Evolutionary conservation across 2,329 filamentous ascomycete species (phyloP), one percentile per base, ranked within the genome.

Genomic region (Macrophomina pseudophaseolina): DNA sequence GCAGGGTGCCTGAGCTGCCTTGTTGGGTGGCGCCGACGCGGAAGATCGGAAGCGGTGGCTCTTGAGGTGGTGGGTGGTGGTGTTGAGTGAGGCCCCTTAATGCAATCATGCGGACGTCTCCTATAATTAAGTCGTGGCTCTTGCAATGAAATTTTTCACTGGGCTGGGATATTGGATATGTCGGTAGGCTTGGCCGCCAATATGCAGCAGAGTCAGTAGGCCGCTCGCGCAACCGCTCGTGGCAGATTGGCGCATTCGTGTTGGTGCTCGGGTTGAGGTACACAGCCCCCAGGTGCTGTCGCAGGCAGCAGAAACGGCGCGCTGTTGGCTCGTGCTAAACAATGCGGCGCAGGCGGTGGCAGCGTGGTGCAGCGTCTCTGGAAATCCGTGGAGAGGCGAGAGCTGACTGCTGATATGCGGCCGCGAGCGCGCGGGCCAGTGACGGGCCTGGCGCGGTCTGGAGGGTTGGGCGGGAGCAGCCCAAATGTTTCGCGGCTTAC

Each of bases 21-120:
- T 49, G 44, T 49, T 28, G 44, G 35, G 56, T 49, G 58, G 58
- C 44, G 58, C 9, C 32, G 44, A 30, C n/a, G 58, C 58, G 58
- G 58, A 51, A 35, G 44, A 35, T 23, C 58, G 58, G 58, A 48
- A 62, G 42, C 56, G 40, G 14, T 38, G 42, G 58, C 42, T 48
- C 23, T 38, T 38, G 58, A 30, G 44, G 23, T 23, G 32, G 16
- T 33, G 6, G 33, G 23, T 58, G 53, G 56, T 62, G 58, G n/a
- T 62, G 58, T 33, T 49, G 58, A 62, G n/a, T 33, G 42, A 62
- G 44, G 42, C 58, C 58, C 58, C 49, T 49, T 49, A 49, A 49
- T 48, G 44, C 44, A 62, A 40, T 7, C 40, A 35, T 7, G 40
- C 42, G 5, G 14, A 33, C 32, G 38, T 30, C 58, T 60, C 56